Evolutionary conservation across 345 rosid species (phyloP).

Genomic region (Pistacia atlantica): DNA sequence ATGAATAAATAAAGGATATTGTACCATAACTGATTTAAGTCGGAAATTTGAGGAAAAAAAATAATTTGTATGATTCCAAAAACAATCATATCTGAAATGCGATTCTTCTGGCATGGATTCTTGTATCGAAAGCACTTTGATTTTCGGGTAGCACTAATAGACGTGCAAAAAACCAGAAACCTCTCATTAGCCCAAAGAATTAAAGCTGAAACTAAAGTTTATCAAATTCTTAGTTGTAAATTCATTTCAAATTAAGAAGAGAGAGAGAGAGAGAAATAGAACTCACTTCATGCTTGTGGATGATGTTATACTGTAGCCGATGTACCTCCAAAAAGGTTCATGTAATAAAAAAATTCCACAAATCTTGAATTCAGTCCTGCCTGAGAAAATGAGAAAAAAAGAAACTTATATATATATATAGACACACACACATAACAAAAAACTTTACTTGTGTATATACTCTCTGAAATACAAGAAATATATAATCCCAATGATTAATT

Average conservation of each 20-base stretch:
- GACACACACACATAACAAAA: too few relatives aligned
- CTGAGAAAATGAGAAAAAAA: too few relatives aligned
- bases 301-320: constrained; percentile 43
- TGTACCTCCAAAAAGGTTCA: constrained; percentile 23
- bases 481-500: too few relatives aligned
- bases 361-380: too few relatives aligned
- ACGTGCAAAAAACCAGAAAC: neutral
- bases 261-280: neutral
- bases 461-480: too few relatives aligned
- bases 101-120: constrained; percentile 47
- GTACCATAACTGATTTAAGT: constrained; percentile 81
- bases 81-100: constrained; percentile 60
- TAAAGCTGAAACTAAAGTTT: neutral
- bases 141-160: constrained; percentile 58
- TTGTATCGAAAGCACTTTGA: constrained; percentile 53
- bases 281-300: constrained; percentile 40
- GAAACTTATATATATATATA: too few relatives aligned
- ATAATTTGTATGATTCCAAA: constrained; percentile 54
- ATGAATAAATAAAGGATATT: constrained; percentile 54
- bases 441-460: too few relatives aligned
- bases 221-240: neutral
- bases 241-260: too few relatives aligned
- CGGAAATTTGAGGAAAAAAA: constrained; percentile 70
- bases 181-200: neutral
- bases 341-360: constrained; percentile 27